Evolutionary conservation across 2,329 filamentous ascomycete genomes (phyloP), one percentile per base, ranked within the genome.

Genomic region (Stachybotrys echinatus): DNA sequence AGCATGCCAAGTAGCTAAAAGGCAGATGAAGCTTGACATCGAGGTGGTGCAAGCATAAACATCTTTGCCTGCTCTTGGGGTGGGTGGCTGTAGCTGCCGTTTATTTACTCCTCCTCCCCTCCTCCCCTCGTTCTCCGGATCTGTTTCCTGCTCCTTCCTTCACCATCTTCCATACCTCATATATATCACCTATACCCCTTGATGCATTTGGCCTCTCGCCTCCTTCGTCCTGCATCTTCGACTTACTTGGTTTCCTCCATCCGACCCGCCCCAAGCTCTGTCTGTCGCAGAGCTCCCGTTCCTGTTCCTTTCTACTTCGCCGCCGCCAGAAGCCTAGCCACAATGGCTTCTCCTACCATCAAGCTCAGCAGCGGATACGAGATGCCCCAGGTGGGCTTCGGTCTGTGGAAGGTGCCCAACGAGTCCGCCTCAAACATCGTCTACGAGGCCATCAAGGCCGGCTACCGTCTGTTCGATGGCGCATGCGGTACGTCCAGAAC

Each of bases 331-430:
- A 53, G 40, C 40, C 54, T 55, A 55, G 49, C 52, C 48, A 67
- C 57, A 55, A 67, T 71, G 61, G 67, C 74, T 50, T 57, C 64
- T 22, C 64, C 65, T 47, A 80, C 70, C 52, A 73, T 85, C 67
- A 85, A 83, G 72, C 79, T 86, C 54, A 84, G 73, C 71, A 83
- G 75, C 68, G 82, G 83, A 69, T 64, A 79, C 60, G 75, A 87
- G 60, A 89, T 89, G 86, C 86, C 85, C 63, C 80, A 85, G 66
- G 84, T 89, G 57, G 86, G 86, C 68, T 88, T 88, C 65, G 86
- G 86, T 52, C 79, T 92, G 58, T 94, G 89, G 89, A 94, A 94
- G 75, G 87, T 94, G 56, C 82, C 83, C 67, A 87, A 87, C 58
- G 79, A 81, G 48, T 84, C 81, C 49, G 84, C 81, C 64, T 83